phyloP scores from a whole-genome alignment of 2,329 filamentous ascomycete genomes.

The Aspergillus ruber region DNA sequence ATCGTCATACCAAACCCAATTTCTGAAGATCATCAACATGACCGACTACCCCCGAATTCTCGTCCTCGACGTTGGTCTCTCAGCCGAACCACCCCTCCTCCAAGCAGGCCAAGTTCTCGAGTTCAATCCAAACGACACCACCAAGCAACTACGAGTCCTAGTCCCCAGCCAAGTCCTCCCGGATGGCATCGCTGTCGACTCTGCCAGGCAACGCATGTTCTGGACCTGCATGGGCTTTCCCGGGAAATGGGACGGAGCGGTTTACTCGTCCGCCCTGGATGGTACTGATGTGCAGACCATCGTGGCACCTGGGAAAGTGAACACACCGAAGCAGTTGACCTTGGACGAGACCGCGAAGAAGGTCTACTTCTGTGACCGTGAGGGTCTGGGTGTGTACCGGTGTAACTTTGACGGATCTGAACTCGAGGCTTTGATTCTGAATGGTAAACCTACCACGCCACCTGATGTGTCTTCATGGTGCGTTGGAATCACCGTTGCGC shows the following conservation, averaged over 20 bases:
- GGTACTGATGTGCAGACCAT: slow-evolving; percentile 42
- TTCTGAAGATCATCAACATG: not conserved
- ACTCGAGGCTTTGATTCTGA: slow-evolving; percentile 36
- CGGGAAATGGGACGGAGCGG: slow-evolving; percentile 35
- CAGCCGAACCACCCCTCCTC: slow-evolving; percentile 6
- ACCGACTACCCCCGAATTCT: slow-evolving; percentile 5
- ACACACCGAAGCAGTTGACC: slow-evolving; percentile 45
- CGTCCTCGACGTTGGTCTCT: slow-evolving; percentile 20
- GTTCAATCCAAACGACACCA: slow-evolving; percentile 10
- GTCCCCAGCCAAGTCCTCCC: slow-evolving; percentile 25
- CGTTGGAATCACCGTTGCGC: slow-evolving; percentile 50
- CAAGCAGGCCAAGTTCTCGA: slow-evolving; percentile 15
- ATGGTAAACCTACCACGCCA: slow-evolving; percentile 16
- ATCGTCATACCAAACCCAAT: not conserved
- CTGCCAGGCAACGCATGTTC: slow-evolving; percentile 33
- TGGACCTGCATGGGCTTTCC: slow-evolving; percentile 48
- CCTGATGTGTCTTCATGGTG: slow-evolving; percentile 43
- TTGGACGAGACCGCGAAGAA: slow-evolving; percentile 21
- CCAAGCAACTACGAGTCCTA: slow-evolving; percentile 10
- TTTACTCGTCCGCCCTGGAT: slow-evolving; percentile 45
- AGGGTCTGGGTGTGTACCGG: slow-evolving; percentile 35
- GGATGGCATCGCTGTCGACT: slow-evolving; percentile 41
- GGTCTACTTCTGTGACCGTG: slow-evolving; percentile 41
- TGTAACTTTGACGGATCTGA: slow-evolving; percentile 29
- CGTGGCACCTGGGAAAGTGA: slow-evolving; percentile 37